phyloP scores from a whole-genome alignment of 2,329 filamentous ascomycete genomes.

The Pyrenophora seminiperda region DNA sequence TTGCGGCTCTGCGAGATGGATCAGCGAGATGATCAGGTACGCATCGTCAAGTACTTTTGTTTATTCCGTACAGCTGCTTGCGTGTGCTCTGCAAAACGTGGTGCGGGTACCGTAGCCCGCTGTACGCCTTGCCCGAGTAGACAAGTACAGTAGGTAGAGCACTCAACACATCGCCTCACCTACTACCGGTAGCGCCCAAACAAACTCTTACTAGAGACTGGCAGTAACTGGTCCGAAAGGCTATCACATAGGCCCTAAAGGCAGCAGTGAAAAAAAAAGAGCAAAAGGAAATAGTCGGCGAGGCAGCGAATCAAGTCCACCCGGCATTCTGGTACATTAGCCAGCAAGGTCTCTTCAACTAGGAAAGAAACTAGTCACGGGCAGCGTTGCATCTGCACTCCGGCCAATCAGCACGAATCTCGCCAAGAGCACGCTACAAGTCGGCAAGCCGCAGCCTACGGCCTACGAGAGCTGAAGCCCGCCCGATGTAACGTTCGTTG shows the following conservation, averaged over 20 bases:
- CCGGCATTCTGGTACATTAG: conserved; percentile 21
- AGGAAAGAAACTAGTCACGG: conserved; percentile 15
- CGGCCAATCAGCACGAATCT: conserved; percentile 17
- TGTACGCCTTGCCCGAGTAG: not conserved
- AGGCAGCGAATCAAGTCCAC: conserved; percentile 23
- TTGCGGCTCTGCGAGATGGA: conserved; percentile 27
- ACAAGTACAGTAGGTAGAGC: too few species aligned
- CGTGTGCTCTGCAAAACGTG: not conserved
- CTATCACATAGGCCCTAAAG: conserved; percentile 7
- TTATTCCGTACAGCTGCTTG: too few species aligned
- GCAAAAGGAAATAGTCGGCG: conserved; percentile 20
- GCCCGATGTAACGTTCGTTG: conserved; percentile 17
- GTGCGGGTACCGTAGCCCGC: not conserved
- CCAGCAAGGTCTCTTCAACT: conserved; percentile 9
- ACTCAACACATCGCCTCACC: conserved; percentile 5
- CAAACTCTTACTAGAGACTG: conserved; percentile 6
- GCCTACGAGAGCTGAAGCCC: conserved; percentile 10
- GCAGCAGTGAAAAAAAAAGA: not conserved
- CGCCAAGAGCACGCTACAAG: conserved; percentile 3
- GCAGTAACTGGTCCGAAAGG: conserved; percentile 15
- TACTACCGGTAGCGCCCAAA: conserved; percentile 1
- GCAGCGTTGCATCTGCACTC: conserved; percentile 19
- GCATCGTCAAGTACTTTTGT: conserved; percentile 3
- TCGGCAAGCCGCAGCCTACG: conserved; percentile 10
- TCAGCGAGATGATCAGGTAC: conserved; percentile 13